These are phyloP conservation scores for Irpex lacteus DNA, from an alignment of 1,284 basidiomycete species.

Conservation along the genomic window DNA sequence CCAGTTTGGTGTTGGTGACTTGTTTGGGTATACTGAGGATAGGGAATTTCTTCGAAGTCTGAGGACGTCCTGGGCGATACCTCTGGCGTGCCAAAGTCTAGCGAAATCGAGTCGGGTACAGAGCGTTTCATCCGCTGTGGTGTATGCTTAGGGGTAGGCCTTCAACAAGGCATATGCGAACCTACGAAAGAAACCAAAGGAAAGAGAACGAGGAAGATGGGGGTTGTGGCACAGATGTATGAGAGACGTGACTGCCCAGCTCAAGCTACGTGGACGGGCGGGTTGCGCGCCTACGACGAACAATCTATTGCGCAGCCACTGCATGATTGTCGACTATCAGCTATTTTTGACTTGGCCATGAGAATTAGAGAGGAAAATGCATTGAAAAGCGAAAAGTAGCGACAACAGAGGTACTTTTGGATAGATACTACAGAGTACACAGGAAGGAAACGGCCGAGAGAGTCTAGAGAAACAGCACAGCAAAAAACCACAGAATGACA, in stretches of 20 bases:
- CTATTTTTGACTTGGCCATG: not conserved
- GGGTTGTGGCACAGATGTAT: not conserved
- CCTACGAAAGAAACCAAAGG: conserved; percentile 5
- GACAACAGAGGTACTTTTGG: conserved; percentile 23
- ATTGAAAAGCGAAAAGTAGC: conserved; percentile 4
- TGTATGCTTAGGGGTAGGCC: conserved; percentile 9
- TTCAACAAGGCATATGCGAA: conserved; percentile 13
- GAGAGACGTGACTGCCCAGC: not conserved
- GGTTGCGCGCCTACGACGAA: not conserved
- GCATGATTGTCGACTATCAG: not conserved
- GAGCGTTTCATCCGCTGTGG: conserved; percentile 16
- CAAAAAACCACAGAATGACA: conserved; percentile 2
- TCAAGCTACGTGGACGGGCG: not conserved
- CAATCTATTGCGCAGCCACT: not conserved
- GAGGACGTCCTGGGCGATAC: conserved; percentile 42
- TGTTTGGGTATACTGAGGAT: conserved; percentile 43
- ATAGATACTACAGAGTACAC: conserved; percentile 25
- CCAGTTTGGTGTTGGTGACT: conserved; percentile 29
- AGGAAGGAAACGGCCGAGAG: conserved; percentile 11
- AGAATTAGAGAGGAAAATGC: not conserved
- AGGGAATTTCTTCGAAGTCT: conserved; percentile 69
- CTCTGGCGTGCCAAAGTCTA: conserved; percentile 64
- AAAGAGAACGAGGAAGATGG: not conserved
- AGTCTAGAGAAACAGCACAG: conserved; percentile 1
- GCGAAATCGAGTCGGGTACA: conserved; percentile 46